These are phyloP conservation scores for Pseudogymnoascus sp. DNA, from an alignment of 2,329 filamentous ascomycete genomes.

Conservation along the genomic window DNA sequence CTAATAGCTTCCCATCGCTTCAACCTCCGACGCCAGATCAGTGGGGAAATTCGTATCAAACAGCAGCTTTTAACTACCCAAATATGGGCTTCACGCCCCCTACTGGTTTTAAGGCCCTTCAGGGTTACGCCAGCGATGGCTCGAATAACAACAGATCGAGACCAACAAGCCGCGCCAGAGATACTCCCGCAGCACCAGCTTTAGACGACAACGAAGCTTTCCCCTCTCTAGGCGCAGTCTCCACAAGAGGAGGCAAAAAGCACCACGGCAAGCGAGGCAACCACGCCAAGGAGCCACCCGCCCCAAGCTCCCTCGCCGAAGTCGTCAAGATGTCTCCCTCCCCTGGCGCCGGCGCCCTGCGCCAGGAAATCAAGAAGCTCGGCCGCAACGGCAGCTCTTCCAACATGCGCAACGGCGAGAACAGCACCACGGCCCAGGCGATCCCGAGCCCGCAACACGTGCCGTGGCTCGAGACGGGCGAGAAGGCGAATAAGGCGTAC, in stretches of 20 bases:
- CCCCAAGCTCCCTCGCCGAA: conserved; percentile 76
- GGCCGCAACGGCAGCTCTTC: conserved; percentile 56
- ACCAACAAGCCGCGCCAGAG: conserved; percentile 63
- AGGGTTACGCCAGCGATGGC: conserved; percentile 46
- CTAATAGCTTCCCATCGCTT: conserved; percentile 75
- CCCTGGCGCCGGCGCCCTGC: conserved; percentile 54
- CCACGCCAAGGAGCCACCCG: conserved; percentile 57
- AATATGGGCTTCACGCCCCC: conserved; percentile 54
- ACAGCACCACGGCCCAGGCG: conserved; percentile 69
- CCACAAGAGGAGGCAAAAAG: conserved; percentile 72
- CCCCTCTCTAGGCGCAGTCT: conserved; percentile 71
- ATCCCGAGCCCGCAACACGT: conserved; percentile 87
- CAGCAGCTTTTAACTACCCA: conserved; percentile 41
- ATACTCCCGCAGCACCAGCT: conserved; percentile 61
- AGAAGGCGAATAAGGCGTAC: conserved; percentile 84
- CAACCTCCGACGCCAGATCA: conserved; percentile 51
- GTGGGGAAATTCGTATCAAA: conserved; percentile 38
- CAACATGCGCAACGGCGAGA: conserved; percentile 60
- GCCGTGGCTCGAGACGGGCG: conserved; percentile 91
- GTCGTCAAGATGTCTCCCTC: conserved; percentile 93
- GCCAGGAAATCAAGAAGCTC: conserved; percentile 51
- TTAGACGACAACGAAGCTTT: conserved; percentile 95
- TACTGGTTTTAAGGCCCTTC: conserved; percentile 59
- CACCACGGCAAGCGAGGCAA: conserved; percentile 86
- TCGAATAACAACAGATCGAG: conserved; percentile 65